Evolutionary conservation across 169 alveolate genomes (phyloP).

Genomic region (Theileria parva): DNA sequence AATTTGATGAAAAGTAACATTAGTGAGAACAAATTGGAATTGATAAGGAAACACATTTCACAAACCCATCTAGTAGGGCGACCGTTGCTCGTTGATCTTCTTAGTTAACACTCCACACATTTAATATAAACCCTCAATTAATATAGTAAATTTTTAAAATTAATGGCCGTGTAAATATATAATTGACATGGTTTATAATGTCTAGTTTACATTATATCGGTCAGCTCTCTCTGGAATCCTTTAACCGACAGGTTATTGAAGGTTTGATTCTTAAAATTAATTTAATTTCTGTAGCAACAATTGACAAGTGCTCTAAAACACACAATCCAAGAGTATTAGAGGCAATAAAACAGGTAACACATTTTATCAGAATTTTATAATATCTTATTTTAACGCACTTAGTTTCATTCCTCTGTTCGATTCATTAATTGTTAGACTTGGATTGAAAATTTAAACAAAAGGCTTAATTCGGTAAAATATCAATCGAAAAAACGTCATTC

Average conservation of each 20-base stretch:
- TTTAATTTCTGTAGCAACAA: conserved; percentile 41
- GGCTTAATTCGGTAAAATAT: conserved; percentile 14
- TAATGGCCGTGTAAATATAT: not conserved
- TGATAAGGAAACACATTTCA: conserved; percentile 17
- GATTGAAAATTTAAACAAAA: conserved; percentile 33
- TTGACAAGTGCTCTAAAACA: conserved; percentile 48
- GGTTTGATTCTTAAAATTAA: conserved; percentile 10
- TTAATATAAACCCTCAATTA: not conserved
- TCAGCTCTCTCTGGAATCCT: conserved; percentile 41
- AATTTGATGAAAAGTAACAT: conserved; percentile 9
- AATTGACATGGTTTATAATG: conserved; percentile 1
- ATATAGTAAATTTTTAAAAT: not conserved
- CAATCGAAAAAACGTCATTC: not conserved
- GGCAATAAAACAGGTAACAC: conserved; percentile 58
- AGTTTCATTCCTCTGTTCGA: not conserved
- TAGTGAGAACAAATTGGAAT: conserved; percentile 4
- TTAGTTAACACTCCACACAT: not conserved
- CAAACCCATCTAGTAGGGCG: conserved; percentile 7
- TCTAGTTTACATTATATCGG: conserved; percentile 20
- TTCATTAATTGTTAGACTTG: conserved; percentile 7
- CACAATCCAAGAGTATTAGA: conserved; percentile 38
- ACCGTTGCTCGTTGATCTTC: not conserved
- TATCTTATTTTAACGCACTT: not conserved
- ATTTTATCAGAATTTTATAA: not conserved
- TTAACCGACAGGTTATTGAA: conserved; percentile 48